phyloP scores from a whole-genome alignment of 768 basidiomycete species.

The Dioszegia hungarica region DNA sequence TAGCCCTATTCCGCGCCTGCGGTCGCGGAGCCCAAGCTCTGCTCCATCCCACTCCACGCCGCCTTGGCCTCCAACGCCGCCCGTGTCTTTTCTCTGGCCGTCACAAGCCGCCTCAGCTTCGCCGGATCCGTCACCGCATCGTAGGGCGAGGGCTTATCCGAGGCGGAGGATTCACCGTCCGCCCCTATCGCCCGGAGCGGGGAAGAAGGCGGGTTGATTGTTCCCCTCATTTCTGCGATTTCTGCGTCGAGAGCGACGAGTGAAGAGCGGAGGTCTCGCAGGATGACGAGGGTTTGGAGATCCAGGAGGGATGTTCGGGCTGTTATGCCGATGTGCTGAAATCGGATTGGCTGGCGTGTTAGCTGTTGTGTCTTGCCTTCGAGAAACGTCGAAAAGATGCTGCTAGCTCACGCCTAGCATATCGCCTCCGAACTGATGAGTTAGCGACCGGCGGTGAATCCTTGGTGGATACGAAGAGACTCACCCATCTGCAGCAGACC shows the following conservation, averaged over 20 bases:
- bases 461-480: constrained; percentile 1
- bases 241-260: constrained; percentile 33
- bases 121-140: constrained; percentile 28
- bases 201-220: constrained; percentile 10
- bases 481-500: constrained; percentile 41
- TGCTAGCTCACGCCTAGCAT: constrained; percentile 44
- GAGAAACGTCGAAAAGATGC: too few species aligned
- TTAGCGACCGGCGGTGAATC: neutral
- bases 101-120: constrained; percentile 31
- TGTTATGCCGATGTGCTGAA: constrained; percentile 40
- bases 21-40: constrained; percentile 6
- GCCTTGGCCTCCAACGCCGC: constrained; percentile 23
- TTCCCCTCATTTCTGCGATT: constrained; percentile 20
- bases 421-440: constrained; percentile 40
- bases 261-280: constrained; percentile 22
- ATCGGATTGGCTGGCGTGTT: constrained; percentile 40
- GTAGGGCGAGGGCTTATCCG: constrained; percentile 12
- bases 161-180: neutral
- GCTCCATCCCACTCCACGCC: constrained; percentile 23
- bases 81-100: constrained; percentile 30
- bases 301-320: constrained; percentile 23
- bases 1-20: neutral
- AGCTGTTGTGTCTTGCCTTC: too few species aligned
- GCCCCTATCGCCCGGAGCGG: neutral
- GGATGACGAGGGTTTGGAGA: constrained; percentile 14